Conservation (phyloP, 2,329 filamentous ascomycete species). For the Apiospora koreana region DNA sequence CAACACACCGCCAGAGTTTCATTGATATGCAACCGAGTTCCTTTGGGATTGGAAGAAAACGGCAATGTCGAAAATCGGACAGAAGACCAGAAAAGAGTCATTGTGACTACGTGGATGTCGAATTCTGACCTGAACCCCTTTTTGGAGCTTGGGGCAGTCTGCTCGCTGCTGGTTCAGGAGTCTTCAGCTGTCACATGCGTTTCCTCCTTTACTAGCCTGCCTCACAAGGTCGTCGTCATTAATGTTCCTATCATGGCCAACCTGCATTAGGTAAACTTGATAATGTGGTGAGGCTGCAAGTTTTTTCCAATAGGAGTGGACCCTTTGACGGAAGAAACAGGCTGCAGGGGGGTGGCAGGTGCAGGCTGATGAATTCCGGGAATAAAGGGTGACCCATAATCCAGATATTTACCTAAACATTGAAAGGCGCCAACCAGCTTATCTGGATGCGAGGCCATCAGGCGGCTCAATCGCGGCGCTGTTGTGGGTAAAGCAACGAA, state of each 20-base stretch:
- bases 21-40: background rate
- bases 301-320: background rate
- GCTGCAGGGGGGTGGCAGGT: background rate
- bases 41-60: background rate
- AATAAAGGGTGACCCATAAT: background rate
- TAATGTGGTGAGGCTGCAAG: slow-evolving; percentile 2
- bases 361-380: background rate
- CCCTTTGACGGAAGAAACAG: slow-evolving; percentile 4
- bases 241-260: background rate
- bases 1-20: slow-evolving; percentile 1
- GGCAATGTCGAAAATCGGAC: background rate
- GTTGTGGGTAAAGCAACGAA: background rate
- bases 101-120: background rate
- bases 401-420: background rate
- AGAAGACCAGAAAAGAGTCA: background rate
- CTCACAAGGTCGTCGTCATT: background rate
- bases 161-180: background rate
- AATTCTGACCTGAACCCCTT: background rate
- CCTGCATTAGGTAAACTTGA: background rate
- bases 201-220: background rate
- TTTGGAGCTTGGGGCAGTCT: background rate
- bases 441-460: background rate
- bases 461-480: slow-evolving; percentile 3
- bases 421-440: background rate
- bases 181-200: background rate